Evolutionary conservation across 441 rosid species (phyloP), one percentile per base, ranked within the genome.

Genomic region (Biscutella laevigata): DNA sequence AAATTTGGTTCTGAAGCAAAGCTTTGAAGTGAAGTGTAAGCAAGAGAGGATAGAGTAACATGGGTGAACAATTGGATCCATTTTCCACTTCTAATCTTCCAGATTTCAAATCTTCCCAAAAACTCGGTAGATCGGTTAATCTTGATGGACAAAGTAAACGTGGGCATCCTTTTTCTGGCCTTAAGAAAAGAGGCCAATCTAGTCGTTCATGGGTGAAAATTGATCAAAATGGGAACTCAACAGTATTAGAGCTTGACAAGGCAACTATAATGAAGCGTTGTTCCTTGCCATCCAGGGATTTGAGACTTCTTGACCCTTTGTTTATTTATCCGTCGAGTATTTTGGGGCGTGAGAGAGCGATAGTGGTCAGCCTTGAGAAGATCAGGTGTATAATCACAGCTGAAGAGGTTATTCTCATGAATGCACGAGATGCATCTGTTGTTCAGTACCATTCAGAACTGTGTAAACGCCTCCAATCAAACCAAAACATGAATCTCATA

Each of bases 151-250:
- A 67, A 59, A 66, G 58, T 26, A 81, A 50, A 68, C 78, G 71
- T 38, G 66, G 77, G 3, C 53, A 74, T 54, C 73, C 75, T 24
- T 66, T 70, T 47, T 66, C 74, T 5, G 81, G 86, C 21, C 70
- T 62, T 10, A 94, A 84, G 80, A 94, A 84, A 76, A 84, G 99
- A 75, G 92, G 90, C 15, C 95, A 83, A 15, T 87, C 83, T 55
- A 73, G 72, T 66, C 95, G 95, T 52, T 88, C 99, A 2, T 92
- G 97, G 97, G 79, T 94, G 53, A 86, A 82, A 67, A 94, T 92
- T 37, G 84, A 83, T 55, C 79, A 71, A 60, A 61, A 78, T 67
- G 99, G 99, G 26, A 76, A 69, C 71, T 76, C 80, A 0, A 65
- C 70, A 39, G 67, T 86, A 24, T 43, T 86, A 61, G 90, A 88